phyloP scores from a whole-genome alignment of 2,329 filamentous ascomycete genomes.

The Fusarium sp. region DNA sequence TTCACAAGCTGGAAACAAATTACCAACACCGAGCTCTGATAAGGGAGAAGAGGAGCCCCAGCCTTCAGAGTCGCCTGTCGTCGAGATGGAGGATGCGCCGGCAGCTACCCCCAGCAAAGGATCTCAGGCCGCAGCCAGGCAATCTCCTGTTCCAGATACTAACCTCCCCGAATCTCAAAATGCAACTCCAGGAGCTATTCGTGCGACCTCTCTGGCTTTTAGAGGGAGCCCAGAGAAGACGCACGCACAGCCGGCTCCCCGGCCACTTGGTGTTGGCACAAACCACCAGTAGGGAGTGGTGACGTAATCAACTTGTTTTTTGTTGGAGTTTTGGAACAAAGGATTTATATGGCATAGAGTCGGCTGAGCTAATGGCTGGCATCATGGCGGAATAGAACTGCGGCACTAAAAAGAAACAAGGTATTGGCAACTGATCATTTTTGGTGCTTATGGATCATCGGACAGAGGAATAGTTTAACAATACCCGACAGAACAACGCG shows the following conservation, averaged over 20 bases:
- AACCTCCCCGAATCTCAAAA: conserved; percentile 34
- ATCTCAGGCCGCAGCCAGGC: conserved; percentile 4
- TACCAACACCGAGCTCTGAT: conserved; percentile 43
- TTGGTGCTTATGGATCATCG: not conserved
- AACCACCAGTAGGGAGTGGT: conserved; percentile 47
- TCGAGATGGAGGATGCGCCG: conserved; percentile 50
- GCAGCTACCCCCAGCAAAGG: conserved; percentile 17
- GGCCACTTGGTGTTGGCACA: conserved; percentile 53
- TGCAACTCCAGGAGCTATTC: conserved; percentile 52
- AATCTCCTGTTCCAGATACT: conserved; percentile 28
- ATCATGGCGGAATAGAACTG: conserved; percentile 43
- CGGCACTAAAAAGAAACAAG: conserved; percentile 30
- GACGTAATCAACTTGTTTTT: conserved; percentile 35
- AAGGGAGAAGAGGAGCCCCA: conserved; percentile 33
- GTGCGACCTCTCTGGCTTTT: conserved; percentile 68
- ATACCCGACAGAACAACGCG: conserved; percentile 13
- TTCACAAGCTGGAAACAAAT: conserved; percentile 42
- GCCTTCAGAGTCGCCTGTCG: conserved; percentile 26
- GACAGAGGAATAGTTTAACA: conserved; percentile 2
- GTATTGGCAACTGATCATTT: conserved; percentile 8
- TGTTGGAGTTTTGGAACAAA: conserved; percentile 47
- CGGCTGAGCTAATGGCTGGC: conserved; percentile 30
- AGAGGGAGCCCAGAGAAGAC: conserved; percentile 74
- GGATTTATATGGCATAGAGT: conserved; percentile 45
- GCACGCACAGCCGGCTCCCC: conserved; percentile 52